Evolutionary conservation across 345 rosid species (phyloP), one percentile per base, ranked within the genome.

Genomic region (Aquilaria sinensis): DNA sequence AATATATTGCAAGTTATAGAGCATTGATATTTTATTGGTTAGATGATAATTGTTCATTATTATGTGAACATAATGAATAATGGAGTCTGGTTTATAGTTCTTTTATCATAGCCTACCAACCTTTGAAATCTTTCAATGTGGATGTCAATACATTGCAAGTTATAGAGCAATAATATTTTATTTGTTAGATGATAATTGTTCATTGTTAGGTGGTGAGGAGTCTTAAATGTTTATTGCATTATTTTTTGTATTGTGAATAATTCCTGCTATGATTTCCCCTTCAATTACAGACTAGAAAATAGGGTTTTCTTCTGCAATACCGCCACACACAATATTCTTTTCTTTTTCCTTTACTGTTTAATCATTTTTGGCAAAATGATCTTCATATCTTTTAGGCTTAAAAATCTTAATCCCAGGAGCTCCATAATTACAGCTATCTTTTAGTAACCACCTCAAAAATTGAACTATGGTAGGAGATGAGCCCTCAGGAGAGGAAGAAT

Each of bases 401-500:
- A 3, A 32, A 14, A 3, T 30, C 61, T 45, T 51, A 23, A n/a
- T 56, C 23, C 61, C 58, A 51, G 3, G 33, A 48, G 10, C 67
- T 32, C 61, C 71, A 15, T 65, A 58, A 64, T 31, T 31, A 43
- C 14, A 12, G 2, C 49, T 6, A 61, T 7, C 12, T 6, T 59
- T 31, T 23, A 34, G 15, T 52, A 50, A 58, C 46, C 66, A 65
- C 53, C 61, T 57, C 61, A 56, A 49, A 56, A 53, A 75, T 62
- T 76, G 65, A 74, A 68, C 45, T 59, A 46, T 73, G 62, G 55
- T 81, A 93, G 98, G 97, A 80, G 79, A 86, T 90, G 97, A 87
- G 73, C 43, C 80, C 90, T 62, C 87, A 90, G 72, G 90, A 86
- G 68, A 72, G 94, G 75, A 88, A 83, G 83, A 88, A 81, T 57